Conservation (phyloP, 2,329 filamentous ascomycete genomes). For the Colletotrichum cereale region DNA sequence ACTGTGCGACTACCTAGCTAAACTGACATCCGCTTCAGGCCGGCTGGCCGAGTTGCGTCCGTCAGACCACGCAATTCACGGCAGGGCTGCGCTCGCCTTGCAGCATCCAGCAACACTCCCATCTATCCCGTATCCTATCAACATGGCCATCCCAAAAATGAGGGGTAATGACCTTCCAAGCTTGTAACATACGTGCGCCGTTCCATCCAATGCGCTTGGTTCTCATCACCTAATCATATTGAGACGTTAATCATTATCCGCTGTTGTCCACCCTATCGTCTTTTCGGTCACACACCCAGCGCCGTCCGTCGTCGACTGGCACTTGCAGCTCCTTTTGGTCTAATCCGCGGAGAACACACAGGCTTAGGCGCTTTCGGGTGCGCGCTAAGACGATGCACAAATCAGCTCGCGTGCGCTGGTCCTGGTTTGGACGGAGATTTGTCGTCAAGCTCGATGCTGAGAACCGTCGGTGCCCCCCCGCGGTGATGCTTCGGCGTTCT, state of each 20-base stretch:
- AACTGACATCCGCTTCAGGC: neutral
- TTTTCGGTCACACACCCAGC: constrained; percentile 21
- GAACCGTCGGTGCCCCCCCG: constrained; percentile 15
- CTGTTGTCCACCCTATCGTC: constrained; percentile 4
- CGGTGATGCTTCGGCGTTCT: constrained; percentile 38
- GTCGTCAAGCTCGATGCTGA: constrained; percentile 34
- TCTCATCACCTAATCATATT: constrained; percentile 27
- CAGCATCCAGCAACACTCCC: neutral
- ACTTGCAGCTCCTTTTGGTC: neutral
- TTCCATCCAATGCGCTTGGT: constrained; percentile 30
- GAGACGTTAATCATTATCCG: constrained; percentile 13
- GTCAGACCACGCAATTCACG: constrained; percentile 18
- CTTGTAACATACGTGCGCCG: constrained; percentile 28
- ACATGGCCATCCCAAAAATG: constrained; percentile 7
- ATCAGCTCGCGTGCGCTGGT: constrained; percentile 25
- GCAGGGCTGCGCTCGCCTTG: constrained; percentile 16
- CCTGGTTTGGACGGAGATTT: constrained; percentile 34
- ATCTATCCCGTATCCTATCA: constrained; percentile 24
- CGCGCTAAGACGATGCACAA: constrained; percentile 11
- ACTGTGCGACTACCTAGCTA: constrained; percentile 4
- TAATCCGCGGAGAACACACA: constrained; percentile 19
- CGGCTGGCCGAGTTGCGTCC: neutral
- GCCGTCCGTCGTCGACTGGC: neutral
- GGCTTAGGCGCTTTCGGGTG: neutral
- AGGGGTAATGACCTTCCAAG: constrained; percentile 38